Conservation (phyloP, 1,284 basidiomycete genomes). For the Fomitopsis schrenkii region DNA sequence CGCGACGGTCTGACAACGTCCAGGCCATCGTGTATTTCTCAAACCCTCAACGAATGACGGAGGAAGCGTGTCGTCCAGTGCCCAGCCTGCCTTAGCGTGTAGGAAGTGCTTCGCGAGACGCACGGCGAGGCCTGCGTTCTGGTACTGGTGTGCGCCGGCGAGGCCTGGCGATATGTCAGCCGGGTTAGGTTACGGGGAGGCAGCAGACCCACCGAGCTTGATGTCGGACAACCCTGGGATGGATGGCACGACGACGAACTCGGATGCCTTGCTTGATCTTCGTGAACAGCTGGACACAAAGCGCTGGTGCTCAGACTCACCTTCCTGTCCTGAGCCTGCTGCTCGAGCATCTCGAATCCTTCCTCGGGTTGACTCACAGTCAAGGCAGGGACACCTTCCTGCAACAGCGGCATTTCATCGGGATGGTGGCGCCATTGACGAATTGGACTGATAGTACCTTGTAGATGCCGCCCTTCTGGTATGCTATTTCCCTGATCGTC, state of each 20-base stretch:
- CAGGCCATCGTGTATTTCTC: slow-evolving; percentile 83
- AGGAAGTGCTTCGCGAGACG: slow-evolving; percentile 75
- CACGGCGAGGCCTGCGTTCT: slow-evolving; percentile 89
- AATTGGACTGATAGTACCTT: slow-evolving; percentile 49
- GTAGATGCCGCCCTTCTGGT: slow-evolving; percentile 97
- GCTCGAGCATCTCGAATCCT: slow-evolving; percentile 62
- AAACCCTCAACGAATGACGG: slow-evolving; percentile 60
- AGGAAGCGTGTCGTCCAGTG: slow-evolving; percentile 38
- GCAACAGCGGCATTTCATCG: not conserved
- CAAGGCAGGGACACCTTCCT: slow-evolving; percentile 83
- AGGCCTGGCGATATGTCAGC: slow-evolving; percentile 50
- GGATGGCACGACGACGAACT: slow-evolving; percentile 55
- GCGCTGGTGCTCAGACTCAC: slow-evolving; percentile 30
- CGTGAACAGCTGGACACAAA: not conserved
- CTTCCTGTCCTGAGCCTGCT: slow-evolving; percentile 65
- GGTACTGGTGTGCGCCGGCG: slow-evolving; percentile 84
- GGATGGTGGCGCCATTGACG: not conserved
- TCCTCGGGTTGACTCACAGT: slow-evolving; percentile 76
- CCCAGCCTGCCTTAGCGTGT: slow-evolving; percentile 28
- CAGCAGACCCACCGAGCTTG: slow-evolving; percentile 54
- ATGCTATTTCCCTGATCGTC: slow-evolving; percentile 87
- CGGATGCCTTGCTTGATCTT: slow-evolving; percentile 29
- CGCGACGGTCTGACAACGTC: slow-evolving; percentile 86
- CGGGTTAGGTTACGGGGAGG: not conserved
- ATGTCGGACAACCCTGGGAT: slow-evolving; percentile 45